phyloP scores from a whole-genome alignment of 192 early-diverging fungal genomes.

The Coemansia sp. region DNA sequence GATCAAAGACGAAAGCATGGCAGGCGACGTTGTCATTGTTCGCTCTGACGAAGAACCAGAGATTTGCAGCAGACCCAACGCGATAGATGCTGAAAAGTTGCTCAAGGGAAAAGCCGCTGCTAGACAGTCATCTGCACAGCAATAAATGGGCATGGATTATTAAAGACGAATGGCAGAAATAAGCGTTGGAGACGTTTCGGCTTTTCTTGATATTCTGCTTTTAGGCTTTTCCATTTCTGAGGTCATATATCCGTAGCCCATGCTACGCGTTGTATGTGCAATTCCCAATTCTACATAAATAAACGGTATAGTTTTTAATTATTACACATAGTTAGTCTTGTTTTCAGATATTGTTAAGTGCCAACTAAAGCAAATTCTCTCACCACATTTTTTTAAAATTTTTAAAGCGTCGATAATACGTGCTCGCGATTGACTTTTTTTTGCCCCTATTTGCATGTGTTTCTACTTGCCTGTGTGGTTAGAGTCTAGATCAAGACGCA shows the following conservation, averaged over 20 bases:
- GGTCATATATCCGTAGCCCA: constrained; percentile 57
- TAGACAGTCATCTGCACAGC: too few species aligned
- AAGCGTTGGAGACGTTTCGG: background rate
- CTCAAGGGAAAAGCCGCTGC: too few species aligned
- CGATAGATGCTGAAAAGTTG: too few species aligned
- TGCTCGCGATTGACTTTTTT: too few species aligned
- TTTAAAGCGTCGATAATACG: too few species aligned
- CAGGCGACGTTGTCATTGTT: constrained; percentile 52
- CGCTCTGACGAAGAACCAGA: constrained; percentile 14
- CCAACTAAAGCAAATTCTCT: too few species aligned
- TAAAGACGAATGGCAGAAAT: constrained; percentile 23
- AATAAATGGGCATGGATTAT: too few species aligned
- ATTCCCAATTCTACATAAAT: constrained; percentile 59
- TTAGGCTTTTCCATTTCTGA: constrained; percentile 20
- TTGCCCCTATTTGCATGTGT: background rate
- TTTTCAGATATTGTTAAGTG: too few species aligned
- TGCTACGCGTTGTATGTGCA: constrained; percentile 71
- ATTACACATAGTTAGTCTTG: too few species aligned
- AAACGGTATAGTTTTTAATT: too few species aligned
- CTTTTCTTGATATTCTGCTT: constrained; percentile 31
- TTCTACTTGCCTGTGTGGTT: constrained; percentile 18
- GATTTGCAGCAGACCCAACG: constrained; percentile 20
- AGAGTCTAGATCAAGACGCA: constrained; percentile 20
- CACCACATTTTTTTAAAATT: too few species aligned
- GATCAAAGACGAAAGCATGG: constrained; percentile 53